Evolutionary conservation across 257 asterid species (phyloP).

Genomic region (Linderniella brevidens): DNA sequence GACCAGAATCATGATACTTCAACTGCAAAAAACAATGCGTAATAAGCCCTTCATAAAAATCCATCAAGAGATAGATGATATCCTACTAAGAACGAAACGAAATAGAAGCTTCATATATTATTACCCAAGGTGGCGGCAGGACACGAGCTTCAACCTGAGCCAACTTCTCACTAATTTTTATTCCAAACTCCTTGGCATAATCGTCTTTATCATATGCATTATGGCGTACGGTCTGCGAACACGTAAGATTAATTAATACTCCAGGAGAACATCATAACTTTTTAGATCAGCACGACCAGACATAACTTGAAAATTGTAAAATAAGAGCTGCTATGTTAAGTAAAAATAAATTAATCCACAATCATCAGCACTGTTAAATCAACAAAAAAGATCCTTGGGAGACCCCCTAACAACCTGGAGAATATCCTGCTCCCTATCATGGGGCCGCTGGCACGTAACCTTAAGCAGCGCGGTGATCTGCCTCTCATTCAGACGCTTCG

Average conservation of each 20-base stretch:
- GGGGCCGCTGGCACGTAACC: slow-evolving; percentile 94
- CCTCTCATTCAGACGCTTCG: slow-evolving; percentile 76
- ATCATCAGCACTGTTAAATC: neutral
- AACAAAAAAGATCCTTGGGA: neutral
- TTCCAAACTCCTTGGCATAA: slow-evolving; percentile 85
- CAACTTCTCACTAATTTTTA: slow-evolving; percentile 63
- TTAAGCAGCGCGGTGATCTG: slow-evolving; percentile 83
- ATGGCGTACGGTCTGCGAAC: slow-evolving; percentile 52
- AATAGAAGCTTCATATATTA: neutral
- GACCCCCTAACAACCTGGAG: slow-evolving; percentile 28
- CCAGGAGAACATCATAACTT: too few relatives aligned
- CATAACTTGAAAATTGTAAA: neutral
- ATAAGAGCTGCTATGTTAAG: neutral
- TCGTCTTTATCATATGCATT: slow-evolving; percentile 72
- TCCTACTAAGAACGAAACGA: neutral
- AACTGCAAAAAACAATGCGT: slow-evolving; percentile 31
- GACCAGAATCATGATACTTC: slow-evolving; percentile 85
- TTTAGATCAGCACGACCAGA: too few relatives aligned
- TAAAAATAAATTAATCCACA: neutral
- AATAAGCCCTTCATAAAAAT: neutral
- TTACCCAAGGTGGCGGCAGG: slow-evolving; percentile 87
- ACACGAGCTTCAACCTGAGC: slow-evolving; percentile 98
- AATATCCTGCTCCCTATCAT: slow-evolving; percentile 57
- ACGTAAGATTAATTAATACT: too few relatives aligned
- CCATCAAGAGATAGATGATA: neutral